These are phyloP conservation scores for Fraxinus excelsior DNA, from an alignment of 257 asterid genomes.

Conservation along the genomic window DNA sequence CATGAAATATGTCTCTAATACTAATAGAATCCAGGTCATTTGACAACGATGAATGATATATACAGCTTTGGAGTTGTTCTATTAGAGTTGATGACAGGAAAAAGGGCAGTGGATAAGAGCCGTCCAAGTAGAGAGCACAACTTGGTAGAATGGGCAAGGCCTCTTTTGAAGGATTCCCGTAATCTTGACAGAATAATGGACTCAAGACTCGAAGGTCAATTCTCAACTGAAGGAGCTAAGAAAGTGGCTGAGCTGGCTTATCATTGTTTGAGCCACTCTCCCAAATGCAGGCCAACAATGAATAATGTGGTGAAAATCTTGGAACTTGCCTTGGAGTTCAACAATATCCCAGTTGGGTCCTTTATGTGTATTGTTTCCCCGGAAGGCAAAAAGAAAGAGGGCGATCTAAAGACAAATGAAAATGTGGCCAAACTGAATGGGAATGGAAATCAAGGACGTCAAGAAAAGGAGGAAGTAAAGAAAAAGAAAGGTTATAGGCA, in stretches of 20 bases:
- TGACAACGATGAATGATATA: constrained; percentile 73
- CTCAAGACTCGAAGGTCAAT: constrained; percentile 69
- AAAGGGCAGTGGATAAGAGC: constrained; percentile 53
- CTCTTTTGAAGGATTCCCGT: constrained; percentile 61
- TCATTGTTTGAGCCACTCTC: constrained; percentile 57
- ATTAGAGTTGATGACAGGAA: constrained; percentile 69
- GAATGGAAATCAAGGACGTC: neutral
- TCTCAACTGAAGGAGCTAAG: constrained; percentile 67
- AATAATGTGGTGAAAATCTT: constrained; percentile 52
- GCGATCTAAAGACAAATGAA: constrained; percentile 20
- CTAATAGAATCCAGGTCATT: constrained; percentile 53
- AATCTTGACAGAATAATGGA: constrained; percentile 64
- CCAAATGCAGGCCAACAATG: constrained; percentile 72
- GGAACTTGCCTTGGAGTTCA: constrained; percentile 42
- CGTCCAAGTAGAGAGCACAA: constrained; percentile 59
- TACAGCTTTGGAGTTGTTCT: constrained; percentile 80
- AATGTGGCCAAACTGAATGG: constrained; percentile 15
- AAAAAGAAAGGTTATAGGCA: constrained; percentile 48
- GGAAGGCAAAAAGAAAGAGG: constrained; percentile 18
- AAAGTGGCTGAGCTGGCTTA: constrained; percentile 68
- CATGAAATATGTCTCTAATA: neutral
- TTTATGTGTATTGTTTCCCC: constrained; percentile 55
- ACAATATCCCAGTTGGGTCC: constrained; percentile 54
- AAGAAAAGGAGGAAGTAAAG: constrained; percentile 10
- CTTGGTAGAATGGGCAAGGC: constrained; percentile 82